A percentile compares a stretch with the other conserved stretches of the same genome.
These are phyloP conservation scores for Lecanicillium sp. DNA, from an alignment of 2,329 filamentous ascomycete species.

Conservation along the genomic window DNA sequence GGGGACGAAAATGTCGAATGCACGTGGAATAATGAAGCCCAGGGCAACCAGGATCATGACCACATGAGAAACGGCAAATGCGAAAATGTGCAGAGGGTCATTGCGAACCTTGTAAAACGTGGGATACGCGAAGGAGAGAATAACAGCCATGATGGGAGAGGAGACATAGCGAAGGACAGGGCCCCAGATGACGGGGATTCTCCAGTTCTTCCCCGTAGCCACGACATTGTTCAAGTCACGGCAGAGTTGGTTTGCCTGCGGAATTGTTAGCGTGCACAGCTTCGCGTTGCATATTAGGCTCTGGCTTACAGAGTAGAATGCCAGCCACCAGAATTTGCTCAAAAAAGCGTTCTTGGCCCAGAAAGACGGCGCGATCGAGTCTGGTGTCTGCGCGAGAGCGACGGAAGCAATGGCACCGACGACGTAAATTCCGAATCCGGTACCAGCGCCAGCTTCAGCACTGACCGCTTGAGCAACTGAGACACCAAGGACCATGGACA, in stretches of 20 bases:
- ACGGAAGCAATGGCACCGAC: slow-evolving; percentile 29
- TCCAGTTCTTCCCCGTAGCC: slow-evolving; percentile 44
- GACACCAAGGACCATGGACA: slow-evolving; percentile 42
- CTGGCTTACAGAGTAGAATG: slow-evolving; percentile 45
- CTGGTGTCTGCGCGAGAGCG: slow-evolving; percentile 33
- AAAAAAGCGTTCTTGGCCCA: slow-evolving; percentile 33
- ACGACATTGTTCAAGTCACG: slow-evolving; percentile 45
- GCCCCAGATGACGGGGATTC: slow-evolving; percentile 41
- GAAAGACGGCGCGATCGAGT: slow-evolving; percentile 33
- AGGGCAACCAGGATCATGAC: slow-evolving; percentile 35
- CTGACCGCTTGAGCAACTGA: slow-evolving; percentile 38
- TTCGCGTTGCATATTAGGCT: accelerated
- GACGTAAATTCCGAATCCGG: slow-evolving; percentile 44
- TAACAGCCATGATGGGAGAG: slow-evolving; percentile 38
- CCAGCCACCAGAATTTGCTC: slow-evolving; percentile 42
- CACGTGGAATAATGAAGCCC: slow-evolving; percentile 40
- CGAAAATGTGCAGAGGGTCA: slow-evolving; percentile 36
- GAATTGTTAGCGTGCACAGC: slow-evolving; percentile 1
- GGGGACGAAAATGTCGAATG: slow-evolving; percentile 41
- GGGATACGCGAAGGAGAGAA: slow-evolving; percentile 41
- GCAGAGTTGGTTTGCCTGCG: slow-evolving; percentile 45
- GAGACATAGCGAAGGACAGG: slow-evolving; percentile 39
- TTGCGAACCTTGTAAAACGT: slow-evolving; percentile 32
- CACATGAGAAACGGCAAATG: slow-evolving; percentile 34
- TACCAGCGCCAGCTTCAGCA: slow-evolving; percentile 37